Conservation (phyloP, 495 filamentous ascomycete species). For the Aspergillus ostianus region DNA sequence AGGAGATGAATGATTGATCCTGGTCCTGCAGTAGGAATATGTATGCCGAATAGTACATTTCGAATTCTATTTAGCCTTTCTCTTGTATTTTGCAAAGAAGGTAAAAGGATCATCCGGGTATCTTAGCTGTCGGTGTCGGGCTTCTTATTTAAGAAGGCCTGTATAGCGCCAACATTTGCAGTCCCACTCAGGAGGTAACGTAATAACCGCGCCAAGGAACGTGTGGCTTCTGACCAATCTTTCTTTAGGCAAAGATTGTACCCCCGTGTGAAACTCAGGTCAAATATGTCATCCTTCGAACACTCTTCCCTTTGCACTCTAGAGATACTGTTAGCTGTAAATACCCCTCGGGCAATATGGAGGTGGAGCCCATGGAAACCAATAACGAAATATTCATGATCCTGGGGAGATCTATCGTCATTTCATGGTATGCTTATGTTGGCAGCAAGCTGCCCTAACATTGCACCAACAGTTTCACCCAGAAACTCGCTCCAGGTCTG, state of each 20-base stretch:
- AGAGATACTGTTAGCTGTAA: neutral
- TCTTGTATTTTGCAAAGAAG: too few species aligned
- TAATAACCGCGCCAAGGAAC: neutral
- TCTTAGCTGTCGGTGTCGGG: too few species aligned
- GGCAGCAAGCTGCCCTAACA: constrained; percentile 1
- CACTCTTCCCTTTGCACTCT: neutral
- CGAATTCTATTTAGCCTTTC: too few species aligned
- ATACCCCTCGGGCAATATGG: neutral
- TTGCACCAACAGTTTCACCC: neutral
- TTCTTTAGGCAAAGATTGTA: neutral
- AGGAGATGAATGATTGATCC: too few species aligned
- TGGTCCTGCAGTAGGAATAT: too few species aligned
- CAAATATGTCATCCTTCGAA: neutral
- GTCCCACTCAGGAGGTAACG: neutral
- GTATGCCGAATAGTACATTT: too few species aligned
- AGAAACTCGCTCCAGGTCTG: constrained; percentile 1
- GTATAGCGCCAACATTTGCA: too few species aligned
- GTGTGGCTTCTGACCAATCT: constrained; percentile 1
- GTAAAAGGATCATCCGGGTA: too few species aligned
- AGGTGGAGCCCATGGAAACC: neutral
- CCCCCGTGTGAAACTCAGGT: neutral
- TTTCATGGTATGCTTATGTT: neutral
- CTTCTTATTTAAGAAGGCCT: too few species aligned
- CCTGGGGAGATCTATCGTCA: neutral
- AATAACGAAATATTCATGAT: neutral